phyloP scores from a whole-genome alignment of 495 filamentous ascomycete genomes.

The Hypomontagnella monticulosa region DNA sequence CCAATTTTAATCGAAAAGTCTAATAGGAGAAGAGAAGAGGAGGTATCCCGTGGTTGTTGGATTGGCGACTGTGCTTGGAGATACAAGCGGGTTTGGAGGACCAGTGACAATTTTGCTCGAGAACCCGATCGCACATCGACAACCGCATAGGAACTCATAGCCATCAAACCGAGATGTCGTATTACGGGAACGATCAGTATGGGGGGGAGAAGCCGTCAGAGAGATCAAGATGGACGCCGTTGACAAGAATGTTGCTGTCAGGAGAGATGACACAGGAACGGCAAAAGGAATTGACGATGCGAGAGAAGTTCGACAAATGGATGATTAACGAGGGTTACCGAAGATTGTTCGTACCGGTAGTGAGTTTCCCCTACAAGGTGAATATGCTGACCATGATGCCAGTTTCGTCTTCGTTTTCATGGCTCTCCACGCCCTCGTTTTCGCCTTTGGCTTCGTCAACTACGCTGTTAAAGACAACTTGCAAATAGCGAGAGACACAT shows the following conservation, averaged over 20 bases:
- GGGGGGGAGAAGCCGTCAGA: constrained; percentile 62
- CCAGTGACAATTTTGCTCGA: background rate
- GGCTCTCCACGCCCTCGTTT: constrained; percentile 71
- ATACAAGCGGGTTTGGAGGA: constrained; percentile 4
- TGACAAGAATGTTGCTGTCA: constrained; percentile 73
- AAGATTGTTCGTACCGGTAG: constrained; percentile 67
- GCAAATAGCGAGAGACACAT: constrained; percentile 66
- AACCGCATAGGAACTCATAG: constrained; percentile 4
- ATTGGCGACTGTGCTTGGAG: constrained; percentile 15
- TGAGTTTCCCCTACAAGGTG: constrained; percentile 28
- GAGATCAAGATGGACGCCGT: constrained; percentile 73
- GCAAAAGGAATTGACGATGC: constrained; percentile 65
- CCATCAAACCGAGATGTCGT: constrained; percentile 51
- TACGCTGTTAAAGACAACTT: constrained; percentile 78
- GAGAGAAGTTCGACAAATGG: constrained; percentile 67
- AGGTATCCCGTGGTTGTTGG: constrained; percentile 33
- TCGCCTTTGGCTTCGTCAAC: constrained; percentile 78
- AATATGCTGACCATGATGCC: constrained; percentile 33
- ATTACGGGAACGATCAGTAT: constrained; percentile 49
- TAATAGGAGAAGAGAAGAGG: constrained; percentile 38
- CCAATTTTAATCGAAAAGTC: constrained; percentile 34
- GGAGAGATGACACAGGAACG: constrained; percentile 73
- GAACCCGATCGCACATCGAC: constrained; percentile 17
- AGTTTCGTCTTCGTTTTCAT: constrained; percentile 78
- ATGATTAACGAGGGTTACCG: constrained; percentile 83